Evolutionary conservation across 2,329 filamentous ascomycete species (phyloP).

Genomic region (Botrytis sinoallii): DNA sequence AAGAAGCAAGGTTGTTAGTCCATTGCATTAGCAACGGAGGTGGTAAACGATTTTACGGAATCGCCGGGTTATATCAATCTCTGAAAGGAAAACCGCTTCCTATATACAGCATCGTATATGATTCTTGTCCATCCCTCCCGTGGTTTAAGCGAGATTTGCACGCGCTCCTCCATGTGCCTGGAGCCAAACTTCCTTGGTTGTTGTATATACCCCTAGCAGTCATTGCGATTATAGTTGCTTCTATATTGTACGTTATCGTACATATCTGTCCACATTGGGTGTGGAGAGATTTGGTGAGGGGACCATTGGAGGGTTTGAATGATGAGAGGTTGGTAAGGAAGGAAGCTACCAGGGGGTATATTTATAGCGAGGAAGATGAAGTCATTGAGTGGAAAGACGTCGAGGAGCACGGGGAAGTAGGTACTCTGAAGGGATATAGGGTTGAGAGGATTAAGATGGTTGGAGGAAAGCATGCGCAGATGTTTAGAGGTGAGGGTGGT

Average conservation of each 20-base stretch:
- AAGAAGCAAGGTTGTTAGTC: constrained; percentile 43
- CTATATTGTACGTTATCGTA: constrained; percentile 26
- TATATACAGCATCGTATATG: constrained; percentile 24
- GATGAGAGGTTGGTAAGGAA: constrained; percentile 23
- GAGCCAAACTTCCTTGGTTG: constrained; percentile 21
- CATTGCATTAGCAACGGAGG: constrained; percentile 60
- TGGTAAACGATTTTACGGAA: constrained; percentile 38
- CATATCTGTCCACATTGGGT: constrained; percentile 30
- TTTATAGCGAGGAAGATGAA: constrained; percentile 34
- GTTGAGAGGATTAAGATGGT: constrained; percentile 28
- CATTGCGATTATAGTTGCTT: constrained; percentile 16
- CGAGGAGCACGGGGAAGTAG: constrained; percentile 20
- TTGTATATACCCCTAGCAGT: constrained; percentile 24
- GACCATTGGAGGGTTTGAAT: constrained; percentile 26
- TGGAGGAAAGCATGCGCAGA: constrained; percentile 31
- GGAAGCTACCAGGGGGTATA: constrained; percentile 26
- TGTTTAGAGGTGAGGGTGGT: constrained; percentile 31
- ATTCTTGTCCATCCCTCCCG: constrained; percentile 32
- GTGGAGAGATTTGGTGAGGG: constrained; percentile 33
- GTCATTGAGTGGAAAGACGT: constrained; percentile 21
- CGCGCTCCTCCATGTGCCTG: constrained; percentile 24
- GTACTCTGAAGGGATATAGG: constrained; percentile 26
- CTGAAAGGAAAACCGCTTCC: constrained; percentile 25
- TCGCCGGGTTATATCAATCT: constrained; percentile 23
- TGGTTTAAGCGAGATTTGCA: constrained; percentile 32